Evolutionary conservation across 495 filamentous ascomycete genomes (phyloP).

Genomic region (Xylaria acuta): DNA sequence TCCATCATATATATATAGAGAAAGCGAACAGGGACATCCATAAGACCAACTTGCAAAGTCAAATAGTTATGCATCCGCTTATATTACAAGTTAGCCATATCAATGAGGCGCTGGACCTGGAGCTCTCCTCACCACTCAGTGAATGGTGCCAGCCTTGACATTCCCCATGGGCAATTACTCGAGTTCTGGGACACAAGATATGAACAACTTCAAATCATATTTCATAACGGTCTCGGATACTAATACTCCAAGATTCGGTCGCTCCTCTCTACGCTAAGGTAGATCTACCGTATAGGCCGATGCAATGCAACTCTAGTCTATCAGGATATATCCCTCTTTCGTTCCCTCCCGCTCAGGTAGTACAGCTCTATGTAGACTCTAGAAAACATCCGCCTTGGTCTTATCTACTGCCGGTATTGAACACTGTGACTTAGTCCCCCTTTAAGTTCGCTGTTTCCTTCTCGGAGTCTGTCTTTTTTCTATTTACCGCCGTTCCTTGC

Average conservation of each 20-base stretch:
- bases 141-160: not conserved
- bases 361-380: not conserved
- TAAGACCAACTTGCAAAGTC: not conserved
- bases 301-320: constrained; percentile 12
- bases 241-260: not conserved
- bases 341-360: not conserved
- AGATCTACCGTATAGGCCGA: not conserved
- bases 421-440: not conserved
- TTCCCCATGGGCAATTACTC: not conserved
- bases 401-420: not conserved
- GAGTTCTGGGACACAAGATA: not conserved
- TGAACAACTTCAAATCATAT: not conserved
- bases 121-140: not conserved
- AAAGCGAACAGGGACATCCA: not conserved
- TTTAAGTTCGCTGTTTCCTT: not conserved
- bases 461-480: not conserved
- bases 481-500: constrained; percentile 14
- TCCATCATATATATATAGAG: not conserved
- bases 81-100: not conserved
- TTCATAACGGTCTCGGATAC: not conserved
- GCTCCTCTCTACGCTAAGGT: not conserved
- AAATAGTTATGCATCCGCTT: not conserved
- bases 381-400: not conserved
- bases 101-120: not conserved
- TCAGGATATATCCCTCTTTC: constrained; percentile 10